Percentiles rank a stretch among this genome's conserved stretches.
phyloP scores from a whole-genome alignment of 108 stramenopile species.

The Nitzschia inconspicua region DNA sequence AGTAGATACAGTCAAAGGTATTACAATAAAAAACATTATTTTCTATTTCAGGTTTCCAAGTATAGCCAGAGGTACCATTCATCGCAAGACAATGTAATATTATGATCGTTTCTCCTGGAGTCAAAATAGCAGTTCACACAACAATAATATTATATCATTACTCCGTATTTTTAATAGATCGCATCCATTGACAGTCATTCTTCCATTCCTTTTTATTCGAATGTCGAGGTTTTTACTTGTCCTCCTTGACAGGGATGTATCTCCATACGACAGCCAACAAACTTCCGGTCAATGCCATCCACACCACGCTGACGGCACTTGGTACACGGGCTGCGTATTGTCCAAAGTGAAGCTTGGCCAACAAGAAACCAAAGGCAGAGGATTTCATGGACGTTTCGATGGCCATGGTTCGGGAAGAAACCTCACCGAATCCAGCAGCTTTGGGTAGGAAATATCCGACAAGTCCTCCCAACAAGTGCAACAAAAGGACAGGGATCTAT shows the following conservation, averaged over 20 bases:
- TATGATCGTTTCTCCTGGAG: too few species aligned
- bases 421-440: conserved; percentile 86
- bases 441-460: conserved; percentile 86
- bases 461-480: conserved; percentile 93
- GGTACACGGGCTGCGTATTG: conserved; percentile 92
- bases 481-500: conserved; percentile 82
- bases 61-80: too few species aligned
- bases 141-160: too few species aligned
- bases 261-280: conserved; percentile 94
- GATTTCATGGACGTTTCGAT: conserved; percentile 99
- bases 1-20: too few species aligned
- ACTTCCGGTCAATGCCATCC: conserved; percentile 96
- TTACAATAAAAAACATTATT: too few species aligned
- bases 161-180: too few species aligned
- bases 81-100: too few species aligned
- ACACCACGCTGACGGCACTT: conserved; percentile 95
- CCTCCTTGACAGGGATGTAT: conserved; percentile 87
- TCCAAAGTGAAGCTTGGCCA: conserved; percentile 97
- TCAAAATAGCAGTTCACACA: too few species aligned
- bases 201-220: too few species aligned
- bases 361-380: conserved; percentile 95
- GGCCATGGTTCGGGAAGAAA: conserved; percentile 94
- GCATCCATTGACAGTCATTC: too few species aligned
- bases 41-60: too few species aligned
- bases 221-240: too few species aligned